Evolutionary conservation across 2,329 filamentous ascomycete genomes (phyloP).

Genomic region (Penicillium corylophilum): DNA sequence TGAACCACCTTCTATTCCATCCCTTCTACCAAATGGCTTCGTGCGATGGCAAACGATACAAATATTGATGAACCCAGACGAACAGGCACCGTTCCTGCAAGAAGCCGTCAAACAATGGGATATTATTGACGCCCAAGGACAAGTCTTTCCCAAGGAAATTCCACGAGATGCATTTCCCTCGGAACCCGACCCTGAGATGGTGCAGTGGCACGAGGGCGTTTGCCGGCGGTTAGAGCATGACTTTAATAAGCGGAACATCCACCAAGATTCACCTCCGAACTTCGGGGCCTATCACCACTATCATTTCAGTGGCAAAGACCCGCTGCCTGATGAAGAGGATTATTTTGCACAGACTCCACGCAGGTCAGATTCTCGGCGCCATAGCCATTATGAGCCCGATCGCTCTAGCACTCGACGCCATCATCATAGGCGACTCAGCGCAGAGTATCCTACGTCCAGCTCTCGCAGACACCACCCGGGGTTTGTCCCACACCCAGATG

Average conservation of each 20-base stretch:
- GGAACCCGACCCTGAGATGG: constrained; percentile 73
- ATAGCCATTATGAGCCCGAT: constrained; percentile 20
- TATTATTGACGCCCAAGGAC: constrained; percentile 67
- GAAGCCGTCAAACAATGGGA: constrained; percentile 75
- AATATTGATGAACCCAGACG: constrained; percentile 79
- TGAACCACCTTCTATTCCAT: constrained; percentile 73
- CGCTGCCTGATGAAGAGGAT: constrained; percentile 26
- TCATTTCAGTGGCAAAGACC: constrained; percentile 35
- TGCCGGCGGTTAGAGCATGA: constrained; percentile 68
- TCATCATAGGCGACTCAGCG: constrained; percentile 25
- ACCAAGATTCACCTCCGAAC: constrained; percentile 34
- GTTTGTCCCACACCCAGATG: constrained; percentile 17
- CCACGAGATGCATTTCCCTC: constrained; percentile 71
- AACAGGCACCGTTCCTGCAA: constrained; percentile 82
- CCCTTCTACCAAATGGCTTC: constrained; percentile 79
- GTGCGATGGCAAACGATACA: constrained; percentile 93
- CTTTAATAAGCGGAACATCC: constrained; percentile 43
- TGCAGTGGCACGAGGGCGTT: constrained; percentile 80
- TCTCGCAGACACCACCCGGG: constrained; percentile 21
- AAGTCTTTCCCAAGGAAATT: constrained; percentile 58
- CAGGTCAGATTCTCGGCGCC: constrained; percentile 16
- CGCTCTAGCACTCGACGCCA: constrained; percentile 20
- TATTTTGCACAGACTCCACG: constrained; percentile 16
- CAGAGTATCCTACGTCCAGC: constrained; percentile 18
- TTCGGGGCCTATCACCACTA: constrained; percentile 28